Evolutionary conservation across 768 basidiomycete species (phyloP), one percentile per base, ranked within the genome.

Genomic region (Mycena haematopus): DNA sequence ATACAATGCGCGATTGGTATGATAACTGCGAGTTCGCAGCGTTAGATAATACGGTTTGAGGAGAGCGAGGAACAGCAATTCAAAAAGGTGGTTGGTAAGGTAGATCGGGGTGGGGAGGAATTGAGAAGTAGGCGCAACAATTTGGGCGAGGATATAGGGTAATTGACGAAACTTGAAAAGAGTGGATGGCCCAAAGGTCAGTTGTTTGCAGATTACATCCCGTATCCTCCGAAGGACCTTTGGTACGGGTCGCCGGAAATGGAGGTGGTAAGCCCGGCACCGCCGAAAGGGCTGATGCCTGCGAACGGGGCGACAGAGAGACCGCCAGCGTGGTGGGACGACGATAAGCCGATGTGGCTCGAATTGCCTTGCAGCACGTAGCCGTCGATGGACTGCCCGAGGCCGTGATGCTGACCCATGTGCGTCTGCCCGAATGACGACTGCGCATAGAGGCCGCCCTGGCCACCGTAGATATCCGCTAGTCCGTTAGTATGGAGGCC

Each of bases 351-450:
- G 56, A 86, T 88, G 73, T 92, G 89, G 65, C 80, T 80, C 44
- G 87, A 87, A 68, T 81, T 86, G 72, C 86, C 86, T 75, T 92
- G 92, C 53, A 93, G 79, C 62, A 93, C 90, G 71, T 93, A 93
- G 70, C 87, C 86, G 69, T 93, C 92, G 65, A 93, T 92, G 25
- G 88, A 81, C 64, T 89, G 90, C 71, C 87, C 89, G 51, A 93
- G 74, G 42, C 75, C 73, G 67, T 89, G 89, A 71, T 90, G 69
- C 63, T 83, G 86, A 27, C 81, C 78, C 57, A 87, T 70, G 65
- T 86, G 88, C 40, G 78, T 73, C 71, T 86, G 89, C n/a, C 78
- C 80, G 62, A 86, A 89, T 49, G 84, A 78, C 11, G 79, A 81
- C 66, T 86, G 84, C 22, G 82, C 75, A 69, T 92, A 92, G 15